Conservation (phyloP, 1,284 basidiomycete genomes). For the Bjerkandera adusta region DNA sequence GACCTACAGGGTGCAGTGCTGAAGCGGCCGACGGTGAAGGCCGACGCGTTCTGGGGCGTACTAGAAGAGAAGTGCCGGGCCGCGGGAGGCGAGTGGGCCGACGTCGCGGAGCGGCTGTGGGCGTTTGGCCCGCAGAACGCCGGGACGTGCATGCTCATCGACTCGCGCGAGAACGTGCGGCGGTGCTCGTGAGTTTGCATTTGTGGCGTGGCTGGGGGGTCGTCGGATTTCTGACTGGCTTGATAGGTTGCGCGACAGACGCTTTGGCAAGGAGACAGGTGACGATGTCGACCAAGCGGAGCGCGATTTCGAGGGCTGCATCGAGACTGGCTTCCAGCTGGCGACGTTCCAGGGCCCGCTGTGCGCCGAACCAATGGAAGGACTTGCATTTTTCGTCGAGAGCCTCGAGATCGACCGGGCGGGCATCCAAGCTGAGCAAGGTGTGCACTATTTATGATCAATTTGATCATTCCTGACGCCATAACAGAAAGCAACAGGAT, state of each 20-base stretch:
- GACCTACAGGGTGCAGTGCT: slow-evolving; percentile 59
- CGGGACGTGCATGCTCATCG: slow-evolving; percentile 88
- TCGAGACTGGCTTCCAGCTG: slow-evolving; percentile 95
- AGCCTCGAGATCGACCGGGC: slow-evolving; percentile 62
- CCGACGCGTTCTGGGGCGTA: slow-evolving; percentile 81
- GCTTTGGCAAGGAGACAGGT: slow-evolving; percentile 35
- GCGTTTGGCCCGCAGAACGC: slow-evolving; percentile 89
- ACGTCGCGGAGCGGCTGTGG: slow-evolving; percentile 77
- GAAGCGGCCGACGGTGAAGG: slow-evolving; percentile 60
- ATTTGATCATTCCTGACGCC: not conserved
- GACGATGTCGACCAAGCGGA: slow-evolving; percentile 24
- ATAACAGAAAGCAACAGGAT: slow-evolving; percentile 26
- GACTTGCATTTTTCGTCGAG: slow-evolving; percentile 91
- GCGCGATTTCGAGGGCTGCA: slow-evolving; percentile 72
- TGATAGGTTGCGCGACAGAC: too few species aligned
- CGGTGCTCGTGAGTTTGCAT: slow-evolving; percentile 52
- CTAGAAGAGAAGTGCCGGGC: slow-evolving; percentile 66
- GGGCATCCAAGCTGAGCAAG: slow-evolving; percentile 60
- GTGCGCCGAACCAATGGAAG: slow-evolving; percentile 94
- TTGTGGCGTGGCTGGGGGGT: too few species aligned
- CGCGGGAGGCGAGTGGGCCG: slow-evolving; percentile 81
- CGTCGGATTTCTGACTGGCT: too few species aligned
- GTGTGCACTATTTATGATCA: slow-evolving; percentile 35
- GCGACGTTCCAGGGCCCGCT: slow-evolving; percentile 93
- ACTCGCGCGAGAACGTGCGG: slow-evolving; percentile 60